Evolutionary conservation across 192 early-diverging fungal species (phyloP).

Genomic region (Entomortierella beljakovae): DNA sequence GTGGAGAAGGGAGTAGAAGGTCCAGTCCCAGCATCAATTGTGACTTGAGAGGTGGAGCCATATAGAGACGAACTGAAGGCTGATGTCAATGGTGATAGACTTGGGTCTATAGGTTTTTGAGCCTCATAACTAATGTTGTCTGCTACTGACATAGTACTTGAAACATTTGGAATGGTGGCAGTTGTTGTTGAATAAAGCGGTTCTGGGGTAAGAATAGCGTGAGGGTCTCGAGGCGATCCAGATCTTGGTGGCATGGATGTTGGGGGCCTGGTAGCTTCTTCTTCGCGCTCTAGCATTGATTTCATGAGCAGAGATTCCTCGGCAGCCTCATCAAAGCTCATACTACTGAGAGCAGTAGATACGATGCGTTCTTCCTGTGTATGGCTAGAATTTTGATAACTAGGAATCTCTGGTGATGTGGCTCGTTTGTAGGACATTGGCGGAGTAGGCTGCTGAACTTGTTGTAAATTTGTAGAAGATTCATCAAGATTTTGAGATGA

Average conservation of each 20-base stretch:
- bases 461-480: no score
- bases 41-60: not conserved
- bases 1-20: not conserved
- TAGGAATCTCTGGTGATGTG: not conserved
- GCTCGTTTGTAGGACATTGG: not conserved
- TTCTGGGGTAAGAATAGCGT: not conserved
- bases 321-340: not conserved
- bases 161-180: slow-evolving; percentile 3
- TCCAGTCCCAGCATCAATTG: not conserved
- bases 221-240: not conserved
- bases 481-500: not conserved
- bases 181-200: slow-evolving; percentile 20
- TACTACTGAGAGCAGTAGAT: not conserved
- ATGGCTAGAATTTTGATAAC: not conserved
- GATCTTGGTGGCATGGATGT: not conserved
- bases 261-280: slow-evolving; percentile 10
- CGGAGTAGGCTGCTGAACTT: slow-evolving; percentile 8
- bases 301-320: slow-evolving; percentile 27
- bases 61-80: not conserved
- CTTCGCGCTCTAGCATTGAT: slow-evolving; percentile 38
- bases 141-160: slow-evolving; percentile 4
- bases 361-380: not conserved
- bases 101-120: not conserved
- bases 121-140: not conserved
- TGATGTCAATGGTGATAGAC: not conserved